Base-by-base conservation (phyloP, 2,329 filamentous ascomycete species). In the Ceratocystis huliohia region DNA sequence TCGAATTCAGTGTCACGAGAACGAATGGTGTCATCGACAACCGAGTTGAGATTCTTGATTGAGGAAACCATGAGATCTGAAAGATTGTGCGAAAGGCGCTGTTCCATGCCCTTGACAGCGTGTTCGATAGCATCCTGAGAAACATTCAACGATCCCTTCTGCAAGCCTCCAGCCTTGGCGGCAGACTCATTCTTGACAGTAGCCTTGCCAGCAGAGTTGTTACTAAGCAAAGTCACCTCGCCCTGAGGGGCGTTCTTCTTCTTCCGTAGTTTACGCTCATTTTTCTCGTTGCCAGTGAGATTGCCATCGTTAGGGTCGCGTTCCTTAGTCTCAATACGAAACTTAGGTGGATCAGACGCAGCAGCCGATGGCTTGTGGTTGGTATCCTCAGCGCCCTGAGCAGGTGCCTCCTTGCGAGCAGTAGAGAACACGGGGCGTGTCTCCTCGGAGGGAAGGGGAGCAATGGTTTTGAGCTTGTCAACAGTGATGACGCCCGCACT, bases 401-500 rank as follows among this genome's bases (percentile, higher is more conserved):
- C 72, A 30, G 72, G 65, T 6, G 73, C 67, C 28, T 80, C 78
- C 70, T 77, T 78, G 59, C 73, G 70, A 69, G 74, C 33, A 69
- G 72, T 66, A 69, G 76, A 69, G 73, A 72, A 72, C 71, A 69
- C 69, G 8, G 67, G 67, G 5, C 67, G 77, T 68, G 71, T 80
- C 79, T 74, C 75, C 71, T 80, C 79, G n/a, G 72, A 73, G 3
- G 77, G 75, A 68, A 74, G 82, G 66, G 77, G 81, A 72, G 73
- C 76, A 74, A 72, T 78, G 41, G 78, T 74, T 74, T 82, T 83
- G 46, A 96, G 81, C 72, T 89, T 87, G 44, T 84, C 82, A 64
- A 96, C 87, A 50, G 84, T 84, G 67, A 96, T 89, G 33, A 88
- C 78, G 7, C 89, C 90, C 65, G 85, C 82, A 65, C 87, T 81